Base-by-base conservation (phyloP, 371 early-diverging fungal species). In the Mucor circinelloides region DNA sequence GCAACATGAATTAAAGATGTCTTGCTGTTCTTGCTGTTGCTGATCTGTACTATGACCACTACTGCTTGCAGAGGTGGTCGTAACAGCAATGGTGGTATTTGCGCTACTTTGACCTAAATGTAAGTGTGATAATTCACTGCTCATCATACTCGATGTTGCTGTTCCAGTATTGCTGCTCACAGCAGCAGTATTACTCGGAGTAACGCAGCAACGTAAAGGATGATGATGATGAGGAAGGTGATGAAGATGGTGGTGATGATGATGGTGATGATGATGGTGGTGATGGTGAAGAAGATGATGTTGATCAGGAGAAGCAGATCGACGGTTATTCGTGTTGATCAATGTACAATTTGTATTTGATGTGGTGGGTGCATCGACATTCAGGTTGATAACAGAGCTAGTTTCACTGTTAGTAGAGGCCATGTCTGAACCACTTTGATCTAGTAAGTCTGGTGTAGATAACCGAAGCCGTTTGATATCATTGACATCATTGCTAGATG, bases 401-500 rank as follows among this genome's bases (percentile, higher is more conserved):
- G 25, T 12, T 10, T 50, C 50, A 12, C 25, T 50, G 23, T 50
- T 50, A 12, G 21, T 12, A 25, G 50, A 50, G 23, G 25, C 21
- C 50, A 50, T 50, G 23, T 50, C 50, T 23, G 50, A 50, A 25
- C 50, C 21, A 50, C 23, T 50, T 50, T 50, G 50, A 50, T 50
- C 50, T 12, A 50, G 23, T 36, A 58, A 5, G 40, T 58, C 81
- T 15, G 76, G 72, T 27, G 73, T 70, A 1, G 80, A 78, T 6
- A 74, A 38, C n/a, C 78, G 65, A 32, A 79, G 65, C 0, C 79
- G 69, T 59, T 82, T 82, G 67, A 79, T 79, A 63, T 81, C 81
- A 55, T 74, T 76, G 9, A 77, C 73, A 71, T 81, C 81, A 28
- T 83, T 83, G 63, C 84, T 83, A 0, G 84, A 83, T 13, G 77